Base-by-base conservation (phyloP, 129 eudicot species). In the Helichrysum umbraculigerum region DNA sequence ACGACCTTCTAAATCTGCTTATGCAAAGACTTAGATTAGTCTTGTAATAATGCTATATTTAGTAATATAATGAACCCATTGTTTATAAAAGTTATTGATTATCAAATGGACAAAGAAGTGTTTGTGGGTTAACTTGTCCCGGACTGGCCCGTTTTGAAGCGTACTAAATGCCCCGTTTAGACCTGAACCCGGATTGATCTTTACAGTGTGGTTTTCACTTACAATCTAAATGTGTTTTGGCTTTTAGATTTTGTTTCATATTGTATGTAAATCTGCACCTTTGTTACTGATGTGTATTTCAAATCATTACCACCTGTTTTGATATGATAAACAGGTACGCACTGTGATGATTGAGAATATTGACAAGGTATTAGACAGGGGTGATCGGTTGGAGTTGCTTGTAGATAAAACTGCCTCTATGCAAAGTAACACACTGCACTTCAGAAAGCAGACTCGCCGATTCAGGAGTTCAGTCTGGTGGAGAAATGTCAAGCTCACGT, bases 401-500 rank as follows among this genome's bases (percentile, higher is more conserved):
- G 99, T 95, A 66, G 97, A 91, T 83, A 95, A 95, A 85, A 95
- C 97, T 19, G 85, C 91, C 28, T 87, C 54, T 70, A 84, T 95
- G 90, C 99, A 95, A 91, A 94, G 84, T 47, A 95, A 89, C 61
- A 91, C 99, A 73, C 74, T 89, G 70, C 96, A 97, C 65, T 95
- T 95, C 89, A 87, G 92, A 85, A 95, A 87, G 90, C 97, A 89
- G 77, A 83, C 97, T 66, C 93, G 97, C 22, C 94, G 97, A 30
- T 91, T 83, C 78, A 89, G 99, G 83, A 95, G 83, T 85, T 79
- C 92, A 56, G 93, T 91, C 6, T 95, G 99, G 99, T 95, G 99
- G 99, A 95, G 93, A 86, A 95, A 95, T 80, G 96, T 90, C 89
- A 91, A 90, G 83, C 99, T 95, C 79, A 87, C 89, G 99, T 95